A percentile compares a stretch with the other conserved stretches of the same genome.
Conservation (phyloP, 2,329 filamentous ascomycete species). For the Aspergillus puulaauensis region DNA sequence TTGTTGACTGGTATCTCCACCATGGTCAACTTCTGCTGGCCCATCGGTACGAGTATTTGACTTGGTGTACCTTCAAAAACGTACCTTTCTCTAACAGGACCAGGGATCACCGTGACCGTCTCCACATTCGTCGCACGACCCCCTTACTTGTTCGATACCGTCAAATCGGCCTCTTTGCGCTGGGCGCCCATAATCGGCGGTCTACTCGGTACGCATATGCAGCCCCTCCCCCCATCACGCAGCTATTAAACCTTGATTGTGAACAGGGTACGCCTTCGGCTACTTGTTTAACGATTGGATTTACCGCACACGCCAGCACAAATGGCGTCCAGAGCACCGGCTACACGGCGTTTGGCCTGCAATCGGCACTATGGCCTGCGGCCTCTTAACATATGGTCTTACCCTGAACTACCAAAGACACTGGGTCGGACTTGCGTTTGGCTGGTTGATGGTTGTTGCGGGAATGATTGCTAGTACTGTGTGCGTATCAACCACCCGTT, state of each 20-base stretch:
- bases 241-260: neutral
- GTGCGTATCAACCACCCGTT: slow-evolving; percentile 17
- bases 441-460: slow-evolving; percentile 38
- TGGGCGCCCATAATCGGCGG: slow-evolving; percentile 38
- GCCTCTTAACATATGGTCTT: slow-evolving; percentile 35
- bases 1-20: slow-evolving; percentile 31
- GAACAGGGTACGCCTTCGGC: slow-evolving; percentile 31
- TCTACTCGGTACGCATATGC: slow-evolving; percentile 23
- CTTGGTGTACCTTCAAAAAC: neutral
- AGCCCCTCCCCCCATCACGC: neutral
- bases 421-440: slow-evolving; percentile 39
- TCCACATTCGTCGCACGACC: slow-evolving; percentile 32
- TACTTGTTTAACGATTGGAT: slow-evolving; percentile 39
- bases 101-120: slow-evolving; percentile 37
- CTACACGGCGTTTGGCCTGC: slow-evolving; percentile 39
- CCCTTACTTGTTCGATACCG: slow-evolving; percentile 36
- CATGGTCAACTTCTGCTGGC: slow-evolving; percentile 40
- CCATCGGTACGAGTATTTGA: slow-evolving; percentile 26
- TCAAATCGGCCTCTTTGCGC: slow-evolving; percentile 37
- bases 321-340: slow-evolving; percentile 34
- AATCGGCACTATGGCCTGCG: slow-evolving; percentile 28
- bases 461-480: slow-evolving; percentile 38
- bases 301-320: slow-evolving; percentile 19
- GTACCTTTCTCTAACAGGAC: neutral
- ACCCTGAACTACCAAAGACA: slow-evolving; percentile 34